Conservation (phyloP, 345 rosid species). For the Eucalyptus guilfoylei region DNA sequence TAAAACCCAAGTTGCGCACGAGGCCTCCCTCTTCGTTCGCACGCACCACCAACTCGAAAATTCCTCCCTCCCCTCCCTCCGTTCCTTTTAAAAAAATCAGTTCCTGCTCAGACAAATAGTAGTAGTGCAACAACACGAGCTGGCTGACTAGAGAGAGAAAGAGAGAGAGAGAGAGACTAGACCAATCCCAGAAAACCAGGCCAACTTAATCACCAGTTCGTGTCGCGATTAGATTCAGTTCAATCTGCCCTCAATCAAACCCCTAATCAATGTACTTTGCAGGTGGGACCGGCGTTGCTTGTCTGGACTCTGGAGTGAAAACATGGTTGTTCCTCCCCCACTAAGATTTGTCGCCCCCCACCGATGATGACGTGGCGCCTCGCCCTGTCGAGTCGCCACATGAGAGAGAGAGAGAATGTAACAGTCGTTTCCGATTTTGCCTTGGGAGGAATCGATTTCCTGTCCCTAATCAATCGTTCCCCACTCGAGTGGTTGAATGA, state of each 20-base stretch:
- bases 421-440: not conserved
- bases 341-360: not conserved
- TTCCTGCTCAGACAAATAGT: not conserved
- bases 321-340: not conserved
- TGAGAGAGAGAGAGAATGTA: not conserved
- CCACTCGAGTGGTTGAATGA: too few species aligned
- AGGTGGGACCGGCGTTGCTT: not conserved
- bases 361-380: not conserved
- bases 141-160: not conserved
- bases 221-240: not conserved
- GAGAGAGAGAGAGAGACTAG: not conserved
- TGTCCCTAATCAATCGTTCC: too few species aligned
- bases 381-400: not conserved
- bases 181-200: not conserved
- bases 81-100: not conserved
- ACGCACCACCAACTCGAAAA: not conserved
- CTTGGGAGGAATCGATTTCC: too few species aligned
- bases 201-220: not conserved
- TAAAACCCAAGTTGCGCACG: not conserved
- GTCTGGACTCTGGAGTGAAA: not conserved
- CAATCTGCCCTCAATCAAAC: not conserved
- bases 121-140: not conserved
- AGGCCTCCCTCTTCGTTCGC: not conserved
- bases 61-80: not conserved
- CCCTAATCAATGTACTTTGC: not conserved